Percentiles rank a stretch among this genome's conserved stretches.
Conservation (phyloP, 345 rosid genomes). For the Eucalyptus tenuipes region DNA sequence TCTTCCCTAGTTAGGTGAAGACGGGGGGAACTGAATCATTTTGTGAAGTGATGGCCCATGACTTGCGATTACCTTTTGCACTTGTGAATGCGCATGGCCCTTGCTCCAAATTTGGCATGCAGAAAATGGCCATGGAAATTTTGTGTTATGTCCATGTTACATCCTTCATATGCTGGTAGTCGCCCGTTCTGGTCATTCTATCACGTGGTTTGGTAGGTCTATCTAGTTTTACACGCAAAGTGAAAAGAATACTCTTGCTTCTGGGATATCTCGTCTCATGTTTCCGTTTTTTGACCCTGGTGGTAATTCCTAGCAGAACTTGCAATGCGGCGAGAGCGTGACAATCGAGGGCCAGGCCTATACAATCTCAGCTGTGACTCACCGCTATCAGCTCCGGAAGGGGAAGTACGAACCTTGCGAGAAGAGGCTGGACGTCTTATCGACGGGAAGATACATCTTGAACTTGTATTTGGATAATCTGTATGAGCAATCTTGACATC, state of each 20-base stretch:
- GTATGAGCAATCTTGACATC: conserved; percentile 48
- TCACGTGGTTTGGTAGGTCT: not conserved
- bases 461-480: conserved; percentile 69
- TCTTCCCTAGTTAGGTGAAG: not conserved
- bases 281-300: not conserved
- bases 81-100: not conserved
- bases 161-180: not conserved
- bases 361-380: conserved; percentile 69
- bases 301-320: conserved; percentile 32
- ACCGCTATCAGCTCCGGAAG: conserved; percentile 84
- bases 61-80: not conserved
- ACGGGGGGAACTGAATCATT: not conserved
- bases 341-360: conserved; percentile 80
- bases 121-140: not conserved
- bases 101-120: not conserved
- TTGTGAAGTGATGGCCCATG: not conserved
- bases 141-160: not conserved
- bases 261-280: not conserved
- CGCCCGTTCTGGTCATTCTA: not conserved
- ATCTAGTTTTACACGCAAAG: not conserved
- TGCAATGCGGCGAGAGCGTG: conserved; percentile 86
- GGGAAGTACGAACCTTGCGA: conserved; percentile 87
- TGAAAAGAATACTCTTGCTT: not conserved
- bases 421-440: conserved; percentile 78
- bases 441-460: conserved; percentile 66